Evolutionary conservation across 2,329 filamentous ascomycete genomes (phyloP).

Genomic region (Pyrenophora tritici-repentis): DNA sequence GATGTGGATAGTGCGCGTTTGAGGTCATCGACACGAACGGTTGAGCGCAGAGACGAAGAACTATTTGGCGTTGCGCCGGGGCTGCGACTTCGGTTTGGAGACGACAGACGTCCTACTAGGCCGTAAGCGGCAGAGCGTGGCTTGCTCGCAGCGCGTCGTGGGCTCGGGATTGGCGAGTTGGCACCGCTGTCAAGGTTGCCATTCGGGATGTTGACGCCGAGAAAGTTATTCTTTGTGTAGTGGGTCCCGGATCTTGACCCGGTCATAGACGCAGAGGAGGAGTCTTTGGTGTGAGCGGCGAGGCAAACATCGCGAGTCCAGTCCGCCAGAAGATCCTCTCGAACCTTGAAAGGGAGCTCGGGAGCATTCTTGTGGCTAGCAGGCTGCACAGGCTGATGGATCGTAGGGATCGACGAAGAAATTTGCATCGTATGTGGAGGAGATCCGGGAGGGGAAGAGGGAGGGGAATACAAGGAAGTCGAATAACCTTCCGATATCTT

Average conservation of each 20-base stretch:
- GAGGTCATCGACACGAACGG: conserved; percentile 53
- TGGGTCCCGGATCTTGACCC: conserved; percentile 65
- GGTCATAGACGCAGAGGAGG: conserved; percentile 73
- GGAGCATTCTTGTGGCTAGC: conserved; percentile 30
- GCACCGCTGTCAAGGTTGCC: conserved; percentile 39
- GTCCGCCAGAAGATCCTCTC: conserved; percentile 75
- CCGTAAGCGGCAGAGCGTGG: conserved; percentile 43
- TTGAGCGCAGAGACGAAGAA: conserved; percentile 45
- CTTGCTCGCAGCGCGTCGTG: conserved; percentile 39
- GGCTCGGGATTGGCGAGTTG: conserved; percentile 41
- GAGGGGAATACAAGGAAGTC: conserved; percentile 64
- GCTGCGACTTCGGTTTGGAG: conserved; percentile 36
- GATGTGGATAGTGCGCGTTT: conserved; percentile 52
- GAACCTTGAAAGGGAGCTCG: conserved; percentile 68
- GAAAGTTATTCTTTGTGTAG: conserved; percentile 48
- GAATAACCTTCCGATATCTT: conserved; percentile 75
- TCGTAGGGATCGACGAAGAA: conserved; percentile 56
- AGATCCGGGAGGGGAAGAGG: conserved; percentile 71
- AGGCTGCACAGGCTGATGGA: conserved; percentile 33
- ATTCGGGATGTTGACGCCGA: conserved; percentile 61
- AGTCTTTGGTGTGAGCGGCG: conserved; percentile 67
- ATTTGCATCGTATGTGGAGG: conserved; percentile 68
- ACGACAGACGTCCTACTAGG: conserved; percentile 38
- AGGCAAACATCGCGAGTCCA: conserved; percentile 81
- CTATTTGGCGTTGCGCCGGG: conserved; percentile 41